phyloP scores from a whole-genome alignment of 139 green algal species.

The Cymbomonas tetramitiformis region DNA sequence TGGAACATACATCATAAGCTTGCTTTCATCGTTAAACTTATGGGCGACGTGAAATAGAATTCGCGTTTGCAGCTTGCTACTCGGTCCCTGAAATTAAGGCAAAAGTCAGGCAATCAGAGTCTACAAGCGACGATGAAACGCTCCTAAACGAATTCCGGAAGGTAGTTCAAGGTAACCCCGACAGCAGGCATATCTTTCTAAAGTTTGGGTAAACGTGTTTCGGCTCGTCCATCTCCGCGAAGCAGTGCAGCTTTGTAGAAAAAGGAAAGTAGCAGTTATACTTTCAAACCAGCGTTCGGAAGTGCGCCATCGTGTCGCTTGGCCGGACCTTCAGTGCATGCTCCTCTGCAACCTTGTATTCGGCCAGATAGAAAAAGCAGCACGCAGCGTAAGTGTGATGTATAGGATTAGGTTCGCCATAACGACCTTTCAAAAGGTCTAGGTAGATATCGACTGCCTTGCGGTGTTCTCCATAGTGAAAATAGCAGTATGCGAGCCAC shows the following conservation, averaged over 20 bases:
- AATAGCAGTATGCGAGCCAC: slow-evolving; percentile 62
- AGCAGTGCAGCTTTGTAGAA: no score
- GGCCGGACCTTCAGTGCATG: slow-evolving; percentile 34
- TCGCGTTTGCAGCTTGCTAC: slow-evolving; percentile 41
- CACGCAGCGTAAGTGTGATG: slow-evolving; percentile 45
- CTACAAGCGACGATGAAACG: no score
- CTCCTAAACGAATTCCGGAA: no score
- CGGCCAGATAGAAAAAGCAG: slow-evolving; percentile 59
- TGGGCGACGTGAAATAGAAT: slow-evolving; percentile 61
- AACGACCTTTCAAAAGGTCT: slow-evolving; percentile 37
- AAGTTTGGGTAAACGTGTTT: no score
- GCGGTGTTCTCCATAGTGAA: slow-evolving; percentile 60
- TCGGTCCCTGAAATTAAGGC: no score
- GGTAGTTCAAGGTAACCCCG: no score
- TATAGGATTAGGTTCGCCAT: slow-evolving; percentile 43
- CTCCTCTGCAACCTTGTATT: slow-evolving; percentile 45
- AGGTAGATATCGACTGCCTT: slow-evolving; percentile 55
- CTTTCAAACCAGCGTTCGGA: no score
- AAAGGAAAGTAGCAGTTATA: no score
- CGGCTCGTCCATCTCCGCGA: no score
- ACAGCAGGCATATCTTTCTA: no score
- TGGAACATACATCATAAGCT: slow-evolving; percentile 54
- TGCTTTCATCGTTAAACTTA: slow-evolving; percentile 44
- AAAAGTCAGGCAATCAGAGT: no score
- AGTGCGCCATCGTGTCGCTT: no score